Conservation (phyloP, 345 rosid species). For the Heritiera fomes region DNA sequence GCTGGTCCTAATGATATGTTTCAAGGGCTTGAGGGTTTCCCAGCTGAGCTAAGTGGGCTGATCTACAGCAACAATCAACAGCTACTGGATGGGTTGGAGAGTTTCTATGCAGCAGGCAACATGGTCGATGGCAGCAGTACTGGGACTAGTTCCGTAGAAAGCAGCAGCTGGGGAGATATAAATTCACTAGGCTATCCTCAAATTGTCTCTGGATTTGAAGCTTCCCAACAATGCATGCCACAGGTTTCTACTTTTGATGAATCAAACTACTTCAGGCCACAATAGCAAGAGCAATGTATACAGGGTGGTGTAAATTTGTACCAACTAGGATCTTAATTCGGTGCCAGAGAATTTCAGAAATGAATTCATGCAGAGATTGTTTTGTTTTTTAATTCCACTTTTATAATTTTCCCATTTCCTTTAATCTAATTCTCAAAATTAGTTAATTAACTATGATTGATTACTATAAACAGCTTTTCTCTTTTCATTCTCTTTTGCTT, state of each 20-base stretch:
- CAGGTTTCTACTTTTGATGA: conserved; percentile 36
- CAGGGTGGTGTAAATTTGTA: conserved; percentile 38
- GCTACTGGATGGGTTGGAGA: conserved; percentile 25
- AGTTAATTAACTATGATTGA: conserved; percentile 1
- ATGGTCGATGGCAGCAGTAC: conserved; percentile 35
- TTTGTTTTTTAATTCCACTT: conserved; percentile 11
- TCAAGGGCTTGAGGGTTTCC: conserved; percentile 40
- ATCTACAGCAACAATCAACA: conserved; percentile 23
- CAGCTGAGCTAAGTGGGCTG: conserved; percentile 25
- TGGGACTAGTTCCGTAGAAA: conserved; percentile 53
- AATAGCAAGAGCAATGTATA: conserved; percentile 25
- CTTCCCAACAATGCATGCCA: conserved; percentile 34
- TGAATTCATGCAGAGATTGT: conserved; percentile 15
- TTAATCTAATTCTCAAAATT: not conserved
- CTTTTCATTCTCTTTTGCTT: conserved; percentile 2
- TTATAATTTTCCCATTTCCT: not conserved
- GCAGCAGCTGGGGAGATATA: conserved; percentile 57
- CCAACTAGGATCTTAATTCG: not conserved
- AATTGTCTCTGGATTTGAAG: conserved; percentile 31
- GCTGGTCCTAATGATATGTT: conserved; percentile 25
- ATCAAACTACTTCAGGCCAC: conserved; percentile 44
- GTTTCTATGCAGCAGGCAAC: conserved; percentile 34
- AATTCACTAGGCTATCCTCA: conserved; percentile 48
- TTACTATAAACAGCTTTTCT: not conserved
- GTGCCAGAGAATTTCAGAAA: conserved; percentile 1